Percentiles rank a stretch among this genome's conserved stretches.
These are phyloP conservation scores for Nepenthes gracilis DNA, from an alignment of 148 eudicot genomes.

Conservation along the genomic window DNA sequence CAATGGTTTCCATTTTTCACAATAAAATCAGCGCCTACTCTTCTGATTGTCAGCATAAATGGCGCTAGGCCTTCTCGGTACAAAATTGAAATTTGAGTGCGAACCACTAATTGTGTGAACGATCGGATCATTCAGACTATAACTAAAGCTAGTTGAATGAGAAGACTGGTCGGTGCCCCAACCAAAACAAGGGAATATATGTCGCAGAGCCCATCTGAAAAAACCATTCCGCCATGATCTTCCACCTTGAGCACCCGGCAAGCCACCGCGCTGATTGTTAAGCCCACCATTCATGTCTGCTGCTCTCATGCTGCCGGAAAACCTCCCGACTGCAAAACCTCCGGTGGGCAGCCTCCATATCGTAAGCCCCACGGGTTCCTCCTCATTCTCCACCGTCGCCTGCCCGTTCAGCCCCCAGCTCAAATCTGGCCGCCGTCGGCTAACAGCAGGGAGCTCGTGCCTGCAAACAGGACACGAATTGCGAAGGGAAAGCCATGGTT, in stretches of 20 bases:
- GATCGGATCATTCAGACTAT: too few relatives aligned
- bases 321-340: conserved; percentile 41
- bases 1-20: too few relatives aligned
- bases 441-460: background rate
- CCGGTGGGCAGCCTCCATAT: conserved; percentile 47
- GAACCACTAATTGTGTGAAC: too few relatives aligned
- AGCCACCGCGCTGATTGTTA: conserved; percentile 20
- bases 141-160: conserved; percentile 1
- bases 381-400: background rate
- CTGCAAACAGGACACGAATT: conserved; percentile 4
- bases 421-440: too few relatives aligned
- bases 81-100: too few relatives aligned
- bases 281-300: conserved; percentile 38
- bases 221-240: conserved; percentile 15
- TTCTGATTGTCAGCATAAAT: too few relatives aligned
- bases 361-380: conserved; percentile 24
- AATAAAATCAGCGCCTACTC: too few relatives aligned
- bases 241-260: conserved; percentile 28
- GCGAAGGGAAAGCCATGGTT: background rate
- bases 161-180: conserved; percentile 6
- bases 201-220: conserved; percentile 16
- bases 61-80: too few relatives aligned
- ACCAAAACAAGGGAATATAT: conserved; percentile 28
- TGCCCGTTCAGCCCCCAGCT: too few relatives aligned
- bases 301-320: conserved; percentile 17